These are phyloP conservation scores for Penicillium riverlandense DNA, from an alignment of 495 filamentous ascomycete genomes.

Conservation along the genomic window DNA sequence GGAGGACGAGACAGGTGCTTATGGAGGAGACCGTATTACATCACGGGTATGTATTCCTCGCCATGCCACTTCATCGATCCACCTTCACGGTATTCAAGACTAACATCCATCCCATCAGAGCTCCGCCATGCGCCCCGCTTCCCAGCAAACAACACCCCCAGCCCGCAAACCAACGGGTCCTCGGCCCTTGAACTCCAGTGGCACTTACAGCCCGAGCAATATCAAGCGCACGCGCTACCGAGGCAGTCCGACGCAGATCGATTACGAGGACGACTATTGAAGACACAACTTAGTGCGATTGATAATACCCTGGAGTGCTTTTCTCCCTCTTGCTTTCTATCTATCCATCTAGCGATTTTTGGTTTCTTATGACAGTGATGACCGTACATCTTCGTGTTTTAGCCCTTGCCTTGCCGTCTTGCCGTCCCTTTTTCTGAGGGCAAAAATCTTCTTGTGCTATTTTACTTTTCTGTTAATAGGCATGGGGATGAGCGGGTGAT, in stretches of 20 bases:
- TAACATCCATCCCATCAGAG: conserved; percentile 11
- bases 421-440: background rate
- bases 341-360: background rate
- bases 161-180: conserved; percentile 49
- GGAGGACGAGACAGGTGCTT: conserved; percentile 28
- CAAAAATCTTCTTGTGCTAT: background rate
- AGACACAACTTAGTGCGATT: conserved; percentile 15
- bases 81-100: background rate
- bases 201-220: conserved; percentile 39
- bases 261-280: conserved; percentile 35
- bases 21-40: conserved; percentile 34
- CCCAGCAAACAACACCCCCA: conserved; percentile 17
- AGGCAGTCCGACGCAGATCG: conserved; percentile 42
- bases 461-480: background rate
- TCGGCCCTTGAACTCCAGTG: conserved; percentile 41
- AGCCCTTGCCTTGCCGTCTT: background rate
- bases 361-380: conserved; percentile 4
- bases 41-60: conserved; percentile 27
- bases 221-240: conserved; percentile 38
- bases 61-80: background rate
- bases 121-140: conserved; percentile 30
- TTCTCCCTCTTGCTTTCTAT: conserved; percentile 5
- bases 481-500: background rate
- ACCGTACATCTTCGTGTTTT: conserved; percentile 8
- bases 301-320: background rate